Evolutionary conservation across 2,329 filamentous ascomycete species (phyloP), one percentile per base, ranked within the genome.

Genomic region (Trichoderma sp.): DNA sequence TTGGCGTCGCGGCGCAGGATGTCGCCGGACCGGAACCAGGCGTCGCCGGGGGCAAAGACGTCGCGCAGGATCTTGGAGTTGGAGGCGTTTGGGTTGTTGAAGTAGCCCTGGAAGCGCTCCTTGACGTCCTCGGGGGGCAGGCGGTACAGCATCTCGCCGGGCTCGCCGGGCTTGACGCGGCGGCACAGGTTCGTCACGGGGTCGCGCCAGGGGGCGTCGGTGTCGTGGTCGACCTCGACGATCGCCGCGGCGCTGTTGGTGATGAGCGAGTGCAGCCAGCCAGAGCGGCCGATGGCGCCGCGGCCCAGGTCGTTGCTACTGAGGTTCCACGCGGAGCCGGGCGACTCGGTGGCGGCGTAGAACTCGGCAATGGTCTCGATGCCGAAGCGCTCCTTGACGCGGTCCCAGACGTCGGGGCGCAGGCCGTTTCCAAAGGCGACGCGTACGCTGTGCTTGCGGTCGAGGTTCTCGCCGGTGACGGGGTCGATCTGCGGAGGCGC

Each of bases 11-110:
- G 87, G n/a, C 89, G 85, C 37, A 96, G 81, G 21, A 96, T 85
- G 75, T 97, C 94, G n/a, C 94, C 94, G 0, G 92, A 91, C 29
- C 93, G 88, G 83, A 94, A 96, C 84, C 89, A 97, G 0, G 88
- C 90, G 75, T 97, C 94, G 16, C 91, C 93, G 75, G 90, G 90
- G 70, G 80, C 82, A 72, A 96, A 87, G 2, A 96, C 92, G 73
- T 91, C 83, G 5, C 90, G 87, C 71, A 96, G 78, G 58, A 97
- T 86, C 80, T 97, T 97, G 72, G 87, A 85, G 49, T 88, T 81
- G 0, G 91, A 92, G 0, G 93, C 92, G 37, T 86, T 84, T 16
- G 84, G 78, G 77, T 96, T 93, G 70, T 89, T 88, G 79, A 90
- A 93, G 80, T 97, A 97, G 2, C 94, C 94, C 76, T 94, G 91